phyloP scores from a whole-genome alignment of 2,329 filamentous ascomycete genomes.

The Emydomyces testavorans region DNA sequence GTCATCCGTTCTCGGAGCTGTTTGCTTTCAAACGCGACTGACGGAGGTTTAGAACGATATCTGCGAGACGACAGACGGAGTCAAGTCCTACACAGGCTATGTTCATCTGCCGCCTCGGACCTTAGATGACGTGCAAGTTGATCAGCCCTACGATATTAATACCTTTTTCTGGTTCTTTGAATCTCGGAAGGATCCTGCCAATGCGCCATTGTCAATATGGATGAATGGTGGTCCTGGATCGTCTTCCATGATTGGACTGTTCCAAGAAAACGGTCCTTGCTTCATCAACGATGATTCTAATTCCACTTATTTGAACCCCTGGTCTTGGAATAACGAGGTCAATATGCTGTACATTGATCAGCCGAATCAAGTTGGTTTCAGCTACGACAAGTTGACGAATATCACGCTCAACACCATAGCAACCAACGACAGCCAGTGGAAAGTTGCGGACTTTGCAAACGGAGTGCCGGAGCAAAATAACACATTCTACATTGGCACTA shows the following conservation, averaged over 20 bases:
- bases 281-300: conserved; percentile 32
- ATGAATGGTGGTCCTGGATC: conserved; percentile 40
- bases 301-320: conserved; percentile 36
- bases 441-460: conserved; percentile 12
- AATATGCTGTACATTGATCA: conserved; percentile 62
- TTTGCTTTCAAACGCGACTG: background rate
- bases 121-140: conserved; percentile 12
- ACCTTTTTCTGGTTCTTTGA: conserved; percentile 40
- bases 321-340: conserved; percentile 46
- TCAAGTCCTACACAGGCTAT: conserved; percentile 16
- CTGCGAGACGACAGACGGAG: conserved; percentile 13
- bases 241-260: conserved; percentile 32
- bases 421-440: background rate
- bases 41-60: conserved; percentile 10
- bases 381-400: conserved; percentile 39
- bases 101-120: conserved; percentile 16
- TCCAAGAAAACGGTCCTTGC: conserved; percentile 37
- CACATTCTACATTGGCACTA: conserved; percentile 42
- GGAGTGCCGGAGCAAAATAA: conserved; percentile 37
- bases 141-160: conserved; percentile 15
- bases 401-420: conserved; percentile 24
- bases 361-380: conserved; percentile 49
- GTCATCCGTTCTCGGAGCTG: background rate
- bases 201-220: conserved; percentile 37
- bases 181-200: conserved; percentile 35